Conservation (phyloP, 306 rosid species). For the Abrus precatorius region DNA sequence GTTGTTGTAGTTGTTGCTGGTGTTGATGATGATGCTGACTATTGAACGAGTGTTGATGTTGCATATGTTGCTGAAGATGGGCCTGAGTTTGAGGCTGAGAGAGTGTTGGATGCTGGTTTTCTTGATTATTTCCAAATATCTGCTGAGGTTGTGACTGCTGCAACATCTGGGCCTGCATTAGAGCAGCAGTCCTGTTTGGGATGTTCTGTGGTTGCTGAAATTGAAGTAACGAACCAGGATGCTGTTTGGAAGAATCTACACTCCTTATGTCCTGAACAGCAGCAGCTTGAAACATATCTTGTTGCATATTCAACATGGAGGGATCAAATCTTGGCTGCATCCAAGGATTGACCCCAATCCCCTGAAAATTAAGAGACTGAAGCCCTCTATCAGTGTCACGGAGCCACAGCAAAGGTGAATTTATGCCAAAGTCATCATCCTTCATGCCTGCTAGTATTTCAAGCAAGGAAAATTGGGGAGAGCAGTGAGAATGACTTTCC, state of each 20-base stretch:
- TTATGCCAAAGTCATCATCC: conserved; percentile 83
- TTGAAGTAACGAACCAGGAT: conserved; percentile 72
- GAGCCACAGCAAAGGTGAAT: conserved; percentile 85
- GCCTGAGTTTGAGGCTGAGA: conserved; percentile 64
- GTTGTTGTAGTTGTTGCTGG: conserved; percentile 64
- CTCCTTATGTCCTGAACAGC: conserved; percentile 93
- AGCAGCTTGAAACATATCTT: conserved; percentile 92
- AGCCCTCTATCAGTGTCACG: conserved; percentile 82
- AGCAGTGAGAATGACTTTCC: conserved; percentile 6
- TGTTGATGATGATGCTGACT: conserved; percentile 56
- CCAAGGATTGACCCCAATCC: conserved; percentile 88
- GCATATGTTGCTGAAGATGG: conserved; percentile 72
- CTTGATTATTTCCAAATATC: conserved; percentile 68
- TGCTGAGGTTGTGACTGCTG: conserved; percentile 82
- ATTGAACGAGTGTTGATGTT: conserved; percentile 68
- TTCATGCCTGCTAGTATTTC: conserved; percentile 72
- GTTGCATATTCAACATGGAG: conserved; percentile 78
- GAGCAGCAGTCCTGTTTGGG: conserved; percentile 69
- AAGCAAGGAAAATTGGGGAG: conserved; percentile 16
- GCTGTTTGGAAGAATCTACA: conserved; percentile 74
- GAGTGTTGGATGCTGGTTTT: conserved; percentile 65
- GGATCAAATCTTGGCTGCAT: conserved; percentile 91
- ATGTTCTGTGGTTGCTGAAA: conserved; percentile 84
- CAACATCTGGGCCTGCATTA: conserved; percentile 83
- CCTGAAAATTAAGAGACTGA: conserved; percentile 81